phyloP scores from a whole-genome alignment of 371 early-diverging fungal species.

The Saksenaea vasiformis region DNA sequence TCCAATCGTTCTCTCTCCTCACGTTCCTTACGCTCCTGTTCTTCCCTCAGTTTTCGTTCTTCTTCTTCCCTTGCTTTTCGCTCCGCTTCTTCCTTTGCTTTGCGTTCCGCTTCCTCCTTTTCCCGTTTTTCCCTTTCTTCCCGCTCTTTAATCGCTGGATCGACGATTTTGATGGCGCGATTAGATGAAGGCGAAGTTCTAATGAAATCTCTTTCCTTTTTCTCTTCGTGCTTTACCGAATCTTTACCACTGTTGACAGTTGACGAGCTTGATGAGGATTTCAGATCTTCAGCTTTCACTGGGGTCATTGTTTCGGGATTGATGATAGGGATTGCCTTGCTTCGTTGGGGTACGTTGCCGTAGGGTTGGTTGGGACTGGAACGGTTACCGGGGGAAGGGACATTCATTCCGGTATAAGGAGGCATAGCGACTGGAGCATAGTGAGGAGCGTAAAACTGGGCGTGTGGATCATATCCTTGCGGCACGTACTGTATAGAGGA shows the following conservation, averaged over 20 bases:
- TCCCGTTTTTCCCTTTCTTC: slow-evolving; percentile 48
- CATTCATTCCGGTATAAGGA: neutral
- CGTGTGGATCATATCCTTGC: slow-evolving; percentile 16
- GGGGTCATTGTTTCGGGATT: slow-evolving; percentile 75
- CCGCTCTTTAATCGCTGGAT: slow-evolving; percentile 55
- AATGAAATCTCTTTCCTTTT: slow-evolving; percentile 41
- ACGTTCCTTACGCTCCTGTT: slow-evolving; percentile 32
- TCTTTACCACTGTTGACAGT: slow-evolving; percentile 23
- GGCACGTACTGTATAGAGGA: slow-evolving; percentile 29
- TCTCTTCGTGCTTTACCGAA: slow-evolving; percentile 24
- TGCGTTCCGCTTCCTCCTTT: slow-evolving; percentile 46
- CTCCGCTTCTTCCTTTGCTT: slow-evolving; percentile 43
- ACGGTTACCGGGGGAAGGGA: neutral
- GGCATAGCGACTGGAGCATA: slow-evolving; percentile 8
- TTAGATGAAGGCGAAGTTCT: slow-evolving; percentile 39
- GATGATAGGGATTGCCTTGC: slow-evolving; percentile 70
- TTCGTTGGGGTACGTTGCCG: slow-evolving; percentile 5
- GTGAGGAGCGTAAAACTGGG: slow-evolving; percentile 27
- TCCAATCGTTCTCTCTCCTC: slow-evolving; percentile 10
- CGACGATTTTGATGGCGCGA: slow-evolving; percentile 65
- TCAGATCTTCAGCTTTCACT: slow-evolving; percentile 49
- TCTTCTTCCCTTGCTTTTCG: slow-evolving; percentile 33
- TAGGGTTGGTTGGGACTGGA: neutral
- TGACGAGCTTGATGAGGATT: slow-evolving; percentile 23
- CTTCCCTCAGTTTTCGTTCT: slow-evolving; percentile 37